Evolutionary conservation across 1,139 yeast species (phyloP).

Genomic region (Diutina sp.): DNA sequence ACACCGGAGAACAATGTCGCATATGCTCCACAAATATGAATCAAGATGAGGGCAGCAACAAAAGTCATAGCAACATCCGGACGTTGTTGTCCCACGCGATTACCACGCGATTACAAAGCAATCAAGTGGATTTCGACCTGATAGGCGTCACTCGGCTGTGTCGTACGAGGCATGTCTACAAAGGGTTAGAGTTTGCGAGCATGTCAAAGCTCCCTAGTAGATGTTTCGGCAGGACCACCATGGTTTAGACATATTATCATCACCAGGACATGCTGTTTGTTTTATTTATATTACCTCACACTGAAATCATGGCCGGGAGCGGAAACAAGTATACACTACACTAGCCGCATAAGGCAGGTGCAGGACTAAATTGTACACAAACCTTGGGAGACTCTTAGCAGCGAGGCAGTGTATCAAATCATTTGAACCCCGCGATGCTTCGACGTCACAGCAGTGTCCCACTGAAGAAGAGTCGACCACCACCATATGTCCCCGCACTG

Average conservation of each 20-base stretch:
- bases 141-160: too few species aligned
- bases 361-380: neutral
- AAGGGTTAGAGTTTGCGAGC: too few species aligned
- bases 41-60: neutral
- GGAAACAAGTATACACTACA: neutral
- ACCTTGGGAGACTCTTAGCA: neutral
- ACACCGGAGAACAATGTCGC: neutral
- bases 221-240: too few species aligned
- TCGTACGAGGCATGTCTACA: too few species aligned
- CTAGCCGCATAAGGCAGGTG: neutral
- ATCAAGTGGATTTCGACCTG: too few species aligned
- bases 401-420: neutral
- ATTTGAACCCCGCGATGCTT: neutral
- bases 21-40: neutral
- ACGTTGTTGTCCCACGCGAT: neutral
- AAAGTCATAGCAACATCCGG: neutral
- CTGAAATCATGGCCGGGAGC: neutral
- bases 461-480: neutral
- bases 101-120: too few species aligned
- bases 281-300: too few species aligned
- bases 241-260: too few species aligned
- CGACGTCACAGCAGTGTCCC: constrained; percentile 1
- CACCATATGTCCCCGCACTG: constrained; percentile 6
- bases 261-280: too few species aligned
- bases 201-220: too few species aligned